These are phyloP conservation scores for Daldinia vernicosa DNA, from an alignment of 495 filamentous ascomycete genomes.

Conservation along the genomic window DNA sequence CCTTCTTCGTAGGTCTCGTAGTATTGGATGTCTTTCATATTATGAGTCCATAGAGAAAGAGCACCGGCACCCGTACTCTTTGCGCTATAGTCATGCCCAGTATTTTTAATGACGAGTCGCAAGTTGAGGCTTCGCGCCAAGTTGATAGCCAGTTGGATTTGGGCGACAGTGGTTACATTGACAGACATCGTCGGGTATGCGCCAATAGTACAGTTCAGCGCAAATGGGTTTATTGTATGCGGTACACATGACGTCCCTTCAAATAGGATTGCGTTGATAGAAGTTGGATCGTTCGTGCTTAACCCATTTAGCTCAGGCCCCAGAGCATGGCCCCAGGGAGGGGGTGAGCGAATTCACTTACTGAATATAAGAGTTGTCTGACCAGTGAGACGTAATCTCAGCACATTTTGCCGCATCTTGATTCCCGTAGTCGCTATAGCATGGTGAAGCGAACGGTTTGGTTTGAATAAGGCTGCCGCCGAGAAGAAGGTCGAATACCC, in stretches of 20 bases:
- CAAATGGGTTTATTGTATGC: constrained; percentile 55
- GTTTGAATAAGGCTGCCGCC: constrained; percentile 65
- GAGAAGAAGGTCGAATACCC: constrained; percentile 56
- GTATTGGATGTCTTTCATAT: constrained; percentile 61
- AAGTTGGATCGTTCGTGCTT: constrained; percentile 55
- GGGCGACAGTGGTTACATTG: constrained; percentile 60
- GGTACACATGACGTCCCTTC: constrained; percentile 54
- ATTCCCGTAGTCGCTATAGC: constrained; percentile 60
- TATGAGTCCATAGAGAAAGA: constrained; percentile 70
- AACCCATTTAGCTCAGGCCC: constrained; percentile 20
- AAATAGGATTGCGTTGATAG: constrained; percentile 60
- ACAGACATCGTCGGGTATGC: constrained; percentile 68
- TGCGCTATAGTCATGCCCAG: constrained; percentile 70
- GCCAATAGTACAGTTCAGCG: constrained; percentile 63
- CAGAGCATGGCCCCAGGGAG: not conserved
- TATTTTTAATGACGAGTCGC: constrained; percentile 73
- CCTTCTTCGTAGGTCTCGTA: constrained; percentile 53
- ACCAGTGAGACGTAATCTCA: constrained; percentile 48
- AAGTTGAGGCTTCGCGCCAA: constrained; percentile 68
- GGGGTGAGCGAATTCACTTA: constrained; percentile 8
- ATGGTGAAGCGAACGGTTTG: constrained; percentile 63
- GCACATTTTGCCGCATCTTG: constrained; percentile 57
- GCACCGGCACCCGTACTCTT: constrained; percentile 58
- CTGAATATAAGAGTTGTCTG: constrained; percentile 44
- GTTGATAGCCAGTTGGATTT: constrained; percentile 69